Evolutionary conservation across 2,329 filamentous ascomycete species (phyloP).

Genomic region (Metarhizium rileyi): DNA sequence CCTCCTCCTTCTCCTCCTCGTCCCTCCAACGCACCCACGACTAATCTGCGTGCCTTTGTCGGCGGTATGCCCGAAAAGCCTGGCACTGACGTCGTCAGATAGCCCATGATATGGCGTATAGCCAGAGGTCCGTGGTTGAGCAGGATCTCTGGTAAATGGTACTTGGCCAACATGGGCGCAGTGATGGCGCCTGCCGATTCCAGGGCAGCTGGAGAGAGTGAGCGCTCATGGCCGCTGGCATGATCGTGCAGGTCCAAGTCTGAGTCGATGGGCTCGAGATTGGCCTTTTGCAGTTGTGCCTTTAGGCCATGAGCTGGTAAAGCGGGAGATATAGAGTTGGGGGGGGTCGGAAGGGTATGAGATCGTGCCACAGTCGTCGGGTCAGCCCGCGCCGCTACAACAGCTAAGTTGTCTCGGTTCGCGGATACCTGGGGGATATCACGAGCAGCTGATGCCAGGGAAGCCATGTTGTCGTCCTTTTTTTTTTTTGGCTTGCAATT

Average conservation of each 20-base stretch:
- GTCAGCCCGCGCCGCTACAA: constrained; percentile 58
- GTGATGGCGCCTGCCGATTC: constrained; percentile 80
- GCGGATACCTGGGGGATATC: constrained; percentile 53
- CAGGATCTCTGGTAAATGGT: constrained; percentile 84
- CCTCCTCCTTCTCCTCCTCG: constrained; percentile 56
- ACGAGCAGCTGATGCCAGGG: constrained; percentile 56
- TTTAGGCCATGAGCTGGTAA: constrained; percentile 74
- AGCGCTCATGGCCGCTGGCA: constrained; percentile 19
- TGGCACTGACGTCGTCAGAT: constrained; percentile 84
- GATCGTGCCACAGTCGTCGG: constrained; percentile 49
- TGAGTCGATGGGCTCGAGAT: constrained; percentile 63
- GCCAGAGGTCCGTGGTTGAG: constrained; percentile 82
- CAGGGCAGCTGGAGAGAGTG: constrained; percentile 38
- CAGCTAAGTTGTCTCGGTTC: constrained; percentile 62
- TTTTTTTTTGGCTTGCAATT: too few relatives aligned
- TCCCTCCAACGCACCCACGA: constrained; percentile 86
- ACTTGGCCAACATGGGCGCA: constrained; percentile 72
- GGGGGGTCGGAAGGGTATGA: constrained; percentile 74
- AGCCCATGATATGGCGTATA: constrained; percentile 91
- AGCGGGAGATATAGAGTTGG: constrained; percentile 87
- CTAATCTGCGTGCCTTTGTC: constrained; percentile 79
- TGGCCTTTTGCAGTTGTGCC: constrained; percentile 51
- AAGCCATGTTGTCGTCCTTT: constrained; percentile 45
- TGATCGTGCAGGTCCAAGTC: constrained; percentile 75
- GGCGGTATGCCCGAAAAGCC: constrained; percentile 85